Conservation (phyloP, 108 stramenopile species). For the Fragilariopsis cylindrus region DNA sequence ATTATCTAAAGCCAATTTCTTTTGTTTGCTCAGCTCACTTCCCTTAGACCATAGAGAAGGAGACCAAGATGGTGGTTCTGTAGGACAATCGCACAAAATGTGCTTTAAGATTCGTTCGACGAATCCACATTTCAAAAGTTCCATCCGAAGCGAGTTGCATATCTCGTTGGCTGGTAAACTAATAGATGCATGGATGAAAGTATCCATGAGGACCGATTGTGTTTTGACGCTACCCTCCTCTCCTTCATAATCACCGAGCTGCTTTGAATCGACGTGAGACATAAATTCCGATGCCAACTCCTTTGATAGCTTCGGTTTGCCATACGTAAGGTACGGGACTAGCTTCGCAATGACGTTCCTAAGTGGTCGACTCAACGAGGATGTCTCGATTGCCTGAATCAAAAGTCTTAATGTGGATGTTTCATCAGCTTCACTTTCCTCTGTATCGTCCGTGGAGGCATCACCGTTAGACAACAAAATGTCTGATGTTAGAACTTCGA, state of each 20-base stretch:
- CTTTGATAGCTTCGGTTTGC: constrained; percentile 58
- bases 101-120: constrained; percentile 52
- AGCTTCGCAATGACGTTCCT: constrained; percentile 84
- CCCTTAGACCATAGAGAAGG: constrained; percentile 63
- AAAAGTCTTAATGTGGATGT: constrained; percentile 68
- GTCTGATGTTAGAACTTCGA: constrained; percentile 77
- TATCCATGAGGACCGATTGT: constrained; percentile 57
- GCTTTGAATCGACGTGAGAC: constrained; percentile 56
- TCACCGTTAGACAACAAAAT: constrained; percentile 49
- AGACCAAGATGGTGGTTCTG: constrained; percentile 75
- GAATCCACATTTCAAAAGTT: constrained; percentile 69
- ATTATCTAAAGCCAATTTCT: constrained; percentile 18
- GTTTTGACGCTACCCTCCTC: constrained; percentile 9
- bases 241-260: constrained; percentile 26
- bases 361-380: constrained; percentile 64
- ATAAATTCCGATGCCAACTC: constrained; percentile 69
- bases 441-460: constrained; percentile 24
- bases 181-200: constrained; percentile 78
- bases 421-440: constrained; percentile 31
- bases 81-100: constrained; percentile 54
- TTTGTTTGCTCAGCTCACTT: constrained; percentile 6
- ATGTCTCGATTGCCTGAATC: constrained; percentile 65
- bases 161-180: constrained; percentile 74
- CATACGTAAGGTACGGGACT: constrained; percentile 84
- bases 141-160: constrained; percentile 66